These are phyloP conservation scores for Plasmopara muralis DNA, from an alignment of 352 stramenopile species.

Conservation along the genomic window DNA sequence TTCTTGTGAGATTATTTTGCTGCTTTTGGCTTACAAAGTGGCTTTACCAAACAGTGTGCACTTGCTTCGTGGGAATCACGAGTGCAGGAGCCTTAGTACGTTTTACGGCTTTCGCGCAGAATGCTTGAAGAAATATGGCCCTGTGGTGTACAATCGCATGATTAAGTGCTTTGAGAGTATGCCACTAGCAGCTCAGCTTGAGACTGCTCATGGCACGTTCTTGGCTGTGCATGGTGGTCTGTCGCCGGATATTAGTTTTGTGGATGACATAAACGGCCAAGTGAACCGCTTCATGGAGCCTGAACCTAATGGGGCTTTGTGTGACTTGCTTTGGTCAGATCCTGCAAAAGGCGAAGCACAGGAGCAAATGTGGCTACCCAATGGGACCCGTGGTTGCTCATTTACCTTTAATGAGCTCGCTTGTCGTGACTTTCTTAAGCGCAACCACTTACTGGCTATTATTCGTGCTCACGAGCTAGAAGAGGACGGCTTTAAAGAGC, in stretches of 20 bases:
- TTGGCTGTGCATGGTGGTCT: conserved; percentile 68
- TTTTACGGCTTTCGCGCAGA: conserved; percentile 99
- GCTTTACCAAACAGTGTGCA: conserved; percentile 99
- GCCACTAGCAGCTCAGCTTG: conserved; percentile 56
- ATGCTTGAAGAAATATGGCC: conserved; percentile 84
- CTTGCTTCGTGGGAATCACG: conserved; percentile 97
- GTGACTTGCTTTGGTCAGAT: conserved; percentile 99
- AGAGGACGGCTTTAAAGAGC: conserved; percentile 67
- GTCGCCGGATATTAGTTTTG: conserved; percentile 55
- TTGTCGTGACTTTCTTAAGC: conserved; percentile 54
- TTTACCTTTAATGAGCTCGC: conserved; percentile 74
- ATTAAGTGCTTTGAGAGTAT: conserved; percentile 83
- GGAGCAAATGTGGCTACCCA: conserved; percentile 47
- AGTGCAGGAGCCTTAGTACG: conserved; percentile 97
- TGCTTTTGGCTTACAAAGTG: conserved; percentile 97
- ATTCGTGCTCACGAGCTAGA: conserved; percentile 77
- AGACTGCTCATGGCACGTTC: conserved; percentile 55
- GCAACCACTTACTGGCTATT: conserved; percentile 62
- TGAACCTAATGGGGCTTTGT: conserved; percentile 89
- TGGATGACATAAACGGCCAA: conserved; percentile 71
- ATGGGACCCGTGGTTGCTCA: conserved; percentile 65
- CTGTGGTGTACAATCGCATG: conserved; percentile 70
- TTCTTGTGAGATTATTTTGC: conserved; percentile 95
- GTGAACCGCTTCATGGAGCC: conserved; percentile 78
- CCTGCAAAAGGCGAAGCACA: conserved; percentile 87